phyloP scores from a whole-genome alignment of 371 early-diverging fungal species.

The Funneliformis caledonium region DNA sequence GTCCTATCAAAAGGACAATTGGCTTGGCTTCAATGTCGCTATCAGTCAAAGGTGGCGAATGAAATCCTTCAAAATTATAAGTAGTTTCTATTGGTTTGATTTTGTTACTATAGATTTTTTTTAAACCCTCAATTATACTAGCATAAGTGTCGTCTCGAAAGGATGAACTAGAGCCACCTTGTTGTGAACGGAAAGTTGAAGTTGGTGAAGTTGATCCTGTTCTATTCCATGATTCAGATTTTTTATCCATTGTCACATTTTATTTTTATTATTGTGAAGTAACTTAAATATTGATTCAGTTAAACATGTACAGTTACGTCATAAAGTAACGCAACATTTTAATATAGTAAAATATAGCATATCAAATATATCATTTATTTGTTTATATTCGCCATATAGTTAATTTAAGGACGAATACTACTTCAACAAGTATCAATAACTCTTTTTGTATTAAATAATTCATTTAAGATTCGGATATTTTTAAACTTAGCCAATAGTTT shows the following conservation, averaged over 20 bases:
- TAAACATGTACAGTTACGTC: no score
- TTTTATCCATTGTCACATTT: neutral
- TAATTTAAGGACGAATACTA: no score
- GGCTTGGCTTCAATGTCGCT: constrained; percentile 87
- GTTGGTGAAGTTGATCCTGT: neutral
- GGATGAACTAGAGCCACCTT: neutral
- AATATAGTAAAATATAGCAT: no score
- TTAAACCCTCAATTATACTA: constrained; percentile 65
- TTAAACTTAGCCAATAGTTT: no score
- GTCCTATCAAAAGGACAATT: constrained; percentile 82
- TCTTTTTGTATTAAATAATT: no score
- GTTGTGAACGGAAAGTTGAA: neutral
- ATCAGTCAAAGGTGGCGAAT: constrained; percentile 76
- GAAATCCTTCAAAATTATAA: constrained; percentile 82
- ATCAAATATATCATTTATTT: no score
- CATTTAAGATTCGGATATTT: no score
- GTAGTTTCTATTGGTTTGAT: constrained; percentile 75
- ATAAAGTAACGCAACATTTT: no score
- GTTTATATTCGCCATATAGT: no score
- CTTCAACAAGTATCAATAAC: no score
- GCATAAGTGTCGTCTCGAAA: constrained; percentile 52
- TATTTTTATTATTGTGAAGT: no score
- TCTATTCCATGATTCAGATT: neutral
- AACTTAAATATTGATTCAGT: no score
- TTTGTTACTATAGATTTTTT: constrained; percentile 71